Evolutionary conservation across 73 alveolate species (phyloP), one percentile per base, ranked within the genome.

Genomic region (Paramecium tetraurelia): DNA sequence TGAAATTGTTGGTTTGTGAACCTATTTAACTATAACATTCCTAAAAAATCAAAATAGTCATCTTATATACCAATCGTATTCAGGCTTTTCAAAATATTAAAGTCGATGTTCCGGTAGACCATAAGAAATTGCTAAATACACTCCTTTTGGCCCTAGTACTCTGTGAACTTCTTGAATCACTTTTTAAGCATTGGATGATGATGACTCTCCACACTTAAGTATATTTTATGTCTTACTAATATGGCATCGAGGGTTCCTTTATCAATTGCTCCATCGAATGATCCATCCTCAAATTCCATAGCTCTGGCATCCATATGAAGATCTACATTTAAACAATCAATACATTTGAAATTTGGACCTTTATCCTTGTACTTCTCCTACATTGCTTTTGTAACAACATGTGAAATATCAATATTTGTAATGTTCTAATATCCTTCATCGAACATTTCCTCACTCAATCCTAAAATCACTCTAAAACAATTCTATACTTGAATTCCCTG

Each of bases 361-460:
- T 98, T 98, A 71, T 96, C 99, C 92, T 97, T 96, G 94, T 96
- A 98, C 87, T 89, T 93, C 92, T 98, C 99, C 76, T 97, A 95
- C 99, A 98, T 98, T 44, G 96, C 94, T 92, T 95, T 97, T 46
- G 98, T 96, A n/a, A 98, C 99, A 48, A 97, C 97, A 93, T 94
- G 96, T 36, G 98, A 92, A 72, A 96, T 97, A 92, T 98, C 99
- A 20, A 98, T 95, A 92, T 98, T 98, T 22, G 98, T 95, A 89
- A 98, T 92, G 93, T 98, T 96, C 92, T 96, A 95, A 92, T 94
- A 97, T 21, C 99, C 99, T 40, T 98, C 99, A 92, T 98, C 99
- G 92, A 96, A 97, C 99, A 98, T 95, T 80, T 98, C 99, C 89
- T 98, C 99, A 93, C 99, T 97, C 95, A 97, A 92, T 70, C 97